A percentile compares a stretch with the other conserved stretches of the same genome.
These are phyloP conservation scores for Aurantiochytrium sp. DNA, from an alignment of 108 stramenopile species.

Conservation along the genomic window DNA sequence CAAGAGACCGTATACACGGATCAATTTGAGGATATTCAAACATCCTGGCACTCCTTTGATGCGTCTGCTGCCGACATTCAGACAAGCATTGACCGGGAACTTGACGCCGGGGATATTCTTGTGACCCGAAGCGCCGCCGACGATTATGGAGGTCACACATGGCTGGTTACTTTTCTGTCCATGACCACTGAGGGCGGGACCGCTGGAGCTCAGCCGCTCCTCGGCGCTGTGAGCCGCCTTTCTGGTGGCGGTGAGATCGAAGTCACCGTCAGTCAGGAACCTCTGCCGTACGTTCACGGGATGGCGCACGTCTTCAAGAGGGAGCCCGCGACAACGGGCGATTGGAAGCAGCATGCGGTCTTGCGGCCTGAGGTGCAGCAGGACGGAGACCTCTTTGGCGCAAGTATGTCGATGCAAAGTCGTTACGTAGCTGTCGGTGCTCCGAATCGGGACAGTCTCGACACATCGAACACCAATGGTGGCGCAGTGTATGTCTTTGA, in stretches of 20 bases:
- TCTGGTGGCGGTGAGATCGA: conserved; percentile 10
- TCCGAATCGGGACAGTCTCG: not conserved
- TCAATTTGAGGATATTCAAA: not conserved
- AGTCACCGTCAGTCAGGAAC: not conserved
- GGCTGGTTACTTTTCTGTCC: not conserved
- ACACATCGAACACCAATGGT: not conserved
- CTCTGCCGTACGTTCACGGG: not conserved
- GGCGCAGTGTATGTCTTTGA: not conserved
- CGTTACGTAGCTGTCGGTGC: not conserved
- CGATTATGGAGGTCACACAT: not conserved
- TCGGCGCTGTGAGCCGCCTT: not conserved
- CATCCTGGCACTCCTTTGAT: not conserved
- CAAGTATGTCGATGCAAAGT: not conserved
- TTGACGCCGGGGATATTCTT: not conserved
- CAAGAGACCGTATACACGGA: not conserved
- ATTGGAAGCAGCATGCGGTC: not conserved
- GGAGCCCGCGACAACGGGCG: not conserved
- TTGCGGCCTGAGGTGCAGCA: not conserved
- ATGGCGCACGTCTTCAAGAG: not conserved
- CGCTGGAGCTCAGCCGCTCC: not conserved
- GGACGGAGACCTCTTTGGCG: not conserved
- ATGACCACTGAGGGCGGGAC: not conserved
- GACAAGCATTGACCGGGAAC: not conserved
- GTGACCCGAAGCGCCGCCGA: not conserved
- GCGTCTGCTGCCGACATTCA: not conserved